Base-by-base conservation (phyloP, 2,329 filamentous ascomycete genomes). In the Aspergillus sp. region DNA sequence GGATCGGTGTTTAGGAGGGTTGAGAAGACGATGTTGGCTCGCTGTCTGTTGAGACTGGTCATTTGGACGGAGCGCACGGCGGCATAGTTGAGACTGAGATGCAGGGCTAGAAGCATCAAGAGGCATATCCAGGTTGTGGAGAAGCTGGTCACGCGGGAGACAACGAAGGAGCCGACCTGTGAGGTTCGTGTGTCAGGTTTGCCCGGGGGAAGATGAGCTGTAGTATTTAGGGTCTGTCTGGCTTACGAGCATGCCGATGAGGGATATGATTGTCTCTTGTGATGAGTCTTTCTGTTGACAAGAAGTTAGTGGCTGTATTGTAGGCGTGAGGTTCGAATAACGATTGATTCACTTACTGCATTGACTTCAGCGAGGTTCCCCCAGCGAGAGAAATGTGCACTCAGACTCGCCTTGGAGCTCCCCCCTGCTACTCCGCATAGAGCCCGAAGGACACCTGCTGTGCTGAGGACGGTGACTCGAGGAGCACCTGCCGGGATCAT, bases 351-450 rank as follows among this genome's bases (percentile, higher is more conserved):
- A 27, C 25, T 47, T 70, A 86, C 84, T 59, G 94, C 93, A 77
- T 97, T 98, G 59, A 99, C 82, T 75, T 98, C 94, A 1, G 91
- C 94, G 48, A 98, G 78, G 74, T 97, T 98, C 39, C 92, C 91
- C 72, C 88, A 87, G 66, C 83, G 86, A 8, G 94, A 92, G 80
- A 99, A 98, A 77, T 99, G 95, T 10, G 91, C 90, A 72, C 91
- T 95, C 67, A 99, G 78, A 62, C 90, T 93, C 2, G 94, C 94
- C 76, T 98, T 98, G 64, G 91, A 90, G 57, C 91, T 92, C 11
- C 90, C 92, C 0, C 92, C 94, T 0, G 94, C 91, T 5, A 98
- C 92, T 25, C 94, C 95, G 71, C 95, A 98, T 0, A 97, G 78
- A 0, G 86, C 84, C 42, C 88, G 77, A 57, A 90, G 75, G 8